Percentiles rank a stretch among this genome's conserved stretches.
phyloP scores from a whole-genome alignment of 1,139 yeast species.

The Hyphopichia buzzinii region DNA sequence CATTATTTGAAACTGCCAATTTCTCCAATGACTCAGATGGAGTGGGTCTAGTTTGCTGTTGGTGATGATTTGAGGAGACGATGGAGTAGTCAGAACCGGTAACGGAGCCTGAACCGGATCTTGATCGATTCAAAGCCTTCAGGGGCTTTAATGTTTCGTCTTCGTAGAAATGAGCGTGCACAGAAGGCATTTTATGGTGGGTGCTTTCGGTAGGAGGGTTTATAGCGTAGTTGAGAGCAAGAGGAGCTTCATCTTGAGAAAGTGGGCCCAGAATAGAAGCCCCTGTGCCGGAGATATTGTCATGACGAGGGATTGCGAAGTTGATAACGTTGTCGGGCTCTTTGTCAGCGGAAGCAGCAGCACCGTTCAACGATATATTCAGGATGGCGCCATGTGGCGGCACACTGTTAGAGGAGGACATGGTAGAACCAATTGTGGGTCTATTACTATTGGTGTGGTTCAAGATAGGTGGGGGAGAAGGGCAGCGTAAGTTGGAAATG shows the following conservation, averaged over 20 bases:
- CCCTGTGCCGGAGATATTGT: too few species aligned
- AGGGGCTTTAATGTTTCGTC: slow-evolving; percentile 65
- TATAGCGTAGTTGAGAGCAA: slow-evolving; percentile 23
- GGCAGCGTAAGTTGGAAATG: slow-evolving; percentile 56
- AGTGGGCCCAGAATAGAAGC: neutral
- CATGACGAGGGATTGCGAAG: slow-evolving; percentile 8
- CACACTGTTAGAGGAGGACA: neutral
- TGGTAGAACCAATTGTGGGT: slow-evolving; percentile 6
- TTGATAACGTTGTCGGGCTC: slow-evolving; percentile 21
- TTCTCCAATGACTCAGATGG: slow-evolving; percentile 7
- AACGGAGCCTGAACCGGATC: slow-evolving; percentile 39
- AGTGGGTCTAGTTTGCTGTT: slow-evolving; percentile 28
- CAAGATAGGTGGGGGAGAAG: slow-evolving; percentile 68
- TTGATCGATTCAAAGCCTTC: slow-evolving; percentile 30
- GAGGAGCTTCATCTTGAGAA: neutral
- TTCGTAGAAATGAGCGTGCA: slow-evolving; percentile 79
- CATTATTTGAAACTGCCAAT: neutral
- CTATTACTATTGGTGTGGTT: slow-evolving; percentile 25
- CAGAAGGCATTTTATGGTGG: slow-evolving; percentile 59
- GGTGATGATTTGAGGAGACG: neutral
- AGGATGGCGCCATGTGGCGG: neutral
- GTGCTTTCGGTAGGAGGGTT: slow-evolving; percentile 31
- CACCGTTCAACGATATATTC: neutral
- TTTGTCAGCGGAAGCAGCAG: slow-evolving; percentile 2
- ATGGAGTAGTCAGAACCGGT: slow-evolving; percentile 16